Conservation (phyloP, 805 yeast species). For the Zygosaccharomyces lentus region DNA sequence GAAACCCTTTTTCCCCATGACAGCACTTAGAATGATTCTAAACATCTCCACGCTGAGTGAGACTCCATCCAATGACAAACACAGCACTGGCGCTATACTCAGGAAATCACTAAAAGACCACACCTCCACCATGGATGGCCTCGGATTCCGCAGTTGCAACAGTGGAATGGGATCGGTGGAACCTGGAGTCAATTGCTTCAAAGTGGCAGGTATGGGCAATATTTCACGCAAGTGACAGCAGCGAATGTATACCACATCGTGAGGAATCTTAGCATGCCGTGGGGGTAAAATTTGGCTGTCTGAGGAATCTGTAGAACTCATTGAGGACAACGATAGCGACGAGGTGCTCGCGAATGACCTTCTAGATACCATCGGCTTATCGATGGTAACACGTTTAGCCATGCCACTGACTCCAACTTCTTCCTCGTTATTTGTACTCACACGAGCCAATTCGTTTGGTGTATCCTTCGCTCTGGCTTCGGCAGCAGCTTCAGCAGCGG, state of each 20-base stretch:
- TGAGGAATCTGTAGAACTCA: conserved; percentile 15
- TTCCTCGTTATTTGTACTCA: conserved; percentile 36
- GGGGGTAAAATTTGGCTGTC: conserved; percentile 34
- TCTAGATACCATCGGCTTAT: conserved; percentile 42
- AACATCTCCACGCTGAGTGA: conserved; percentile 71
- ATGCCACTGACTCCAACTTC: conserved; percentile 35
- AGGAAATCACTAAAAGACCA: conserved; percentile 84
- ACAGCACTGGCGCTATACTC: conserved; percentile 75
- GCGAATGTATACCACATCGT: conserved; percentile 79
- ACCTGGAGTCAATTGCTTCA: conserved; percentile 71
- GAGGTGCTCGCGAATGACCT: conserved; percentile 26
- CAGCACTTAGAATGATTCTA: conserved; percentile 58
- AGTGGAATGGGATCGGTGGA: conserved; percentile 78
- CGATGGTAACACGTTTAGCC: conserved; percentile 39
- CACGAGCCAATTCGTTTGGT: conserved; percentile 32
- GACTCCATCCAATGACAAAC: conserved; percentile 78
- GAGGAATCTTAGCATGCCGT: conserved; percentile 34
- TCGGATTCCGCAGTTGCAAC: conserved; percentile 74
- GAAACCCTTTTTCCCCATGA: conserved; percentile 58
- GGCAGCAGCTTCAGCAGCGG: conserved; percentile 38
- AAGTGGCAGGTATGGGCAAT: conserved; percentile 83
- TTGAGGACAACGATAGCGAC: conserved; percentile 25
- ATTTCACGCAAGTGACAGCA: conserved; percentile 92
- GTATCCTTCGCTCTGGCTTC: conserved; percentile 36
- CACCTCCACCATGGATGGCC: conserved; percentile 84